Base-by-base conservation (phyloP, 805 yeast genomes). In the Schwanniomyces yamadae region DNA sequence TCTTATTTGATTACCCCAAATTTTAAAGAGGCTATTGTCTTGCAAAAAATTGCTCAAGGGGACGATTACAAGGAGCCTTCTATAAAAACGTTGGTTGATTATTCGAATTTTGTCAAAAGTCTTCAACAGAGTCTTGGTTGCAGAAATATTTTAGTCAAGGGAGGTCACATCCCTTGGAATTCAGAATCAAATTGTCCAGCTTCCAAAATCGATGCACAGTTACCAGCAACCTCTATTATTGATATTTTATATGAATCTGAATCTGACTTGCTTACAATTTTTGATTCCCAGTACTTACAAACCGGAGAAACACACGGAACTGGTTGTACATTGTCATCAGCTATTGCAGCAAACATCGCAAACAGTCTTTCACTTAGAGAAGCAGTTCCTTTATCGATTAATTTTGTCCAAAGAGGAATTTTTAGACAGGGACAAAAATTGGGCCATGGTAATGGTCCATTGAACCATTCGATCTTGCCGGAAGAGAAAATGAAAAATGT, bases 301-400 rank as follows among this genome's bases (percentile, higher is more conserved):
- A 66, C 88, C 0, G 56, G 59, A 2, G 76, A 82, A 50, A 78
- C 86, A 1, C 96, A 89, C 56, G 96, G 96, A 9, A 86, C 96
- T 3, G 96, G 96, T 1, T 89, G 96, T 59, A 84, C 96, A 0
- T 66, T 89, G 33, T 79, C 95, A 0, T 80, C 95, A 0, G 73
- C 95, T 0, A 82, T 89, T 43, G 81, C 93, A 0, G 79, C 93
- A 2, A 78, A 84, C 46, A 47, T 87, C 17, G 90, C 95, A 3
- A 67, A 67, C 23, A 82, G 81, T 0, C 45, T 52, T 23, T 22
- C 63, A 0, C 49, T 85, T 6, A 44, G 48, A 3, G 68, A 66
- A 2, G 66, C 95, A 0, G 73, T 84, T 6, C 67, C 68, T 6
- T 61, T 70, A 14, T 77, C 83, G 0, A 73, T 86, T 31, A 73